These are phyloP conservation scores for Fraxinus albicans DNA, from an alignment of 305 asterid species.

Conservation along the genomic window DNA sequence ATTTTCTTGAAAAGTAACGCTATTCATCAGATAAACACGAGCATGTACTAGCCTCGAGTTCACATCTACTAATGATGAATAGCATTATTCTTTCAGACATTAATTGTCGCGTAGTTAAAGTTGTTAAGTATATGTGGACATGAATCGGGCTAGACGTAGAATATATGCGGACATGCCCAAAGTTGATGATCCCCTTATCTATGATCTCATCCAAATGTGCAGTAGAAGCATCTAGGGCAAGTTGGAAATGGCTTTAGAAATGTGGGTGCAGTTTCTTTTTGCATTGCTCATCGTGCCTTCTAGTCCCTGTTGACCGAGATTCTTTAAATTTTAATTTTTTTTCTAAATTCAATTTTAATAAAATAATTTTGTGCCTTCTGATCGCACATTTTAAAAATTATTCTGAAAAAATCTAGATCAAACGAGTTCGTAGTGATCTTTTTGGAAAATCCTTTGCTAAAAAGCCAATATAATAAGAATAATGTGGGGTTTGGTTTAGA, in stretches of 20 bases:
- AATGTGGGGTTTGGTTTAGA: neutral
- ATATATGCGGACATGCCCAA: neutral
- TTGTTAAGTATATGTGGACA: neutral
- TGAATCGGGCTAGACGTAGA: neutral
- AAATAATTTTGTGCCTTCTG: neutral
- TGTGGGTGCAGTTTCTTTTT: slow-evolving; percentile 31
- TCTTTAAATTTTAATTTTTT: neutral
- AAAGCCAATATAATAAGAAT: neutral
- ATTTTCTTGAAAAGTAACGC: neutral
- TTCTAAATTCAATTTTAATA: too few species aligned
- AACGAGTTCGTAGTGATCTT: too few species aligned
- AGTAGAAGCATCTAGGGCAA: slow-evolving; percentile 35
- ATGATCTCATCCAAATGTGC: slow-evolving; percentile 9
- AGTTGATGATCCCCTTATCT: neutral
- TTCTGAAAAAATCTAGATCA: too few species aligned
- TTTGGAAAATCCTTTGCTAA: neutral
- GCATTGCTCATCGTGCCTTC: neutral
- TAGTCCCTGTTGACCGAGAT: neutral
- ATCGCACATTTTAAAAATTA: neutral
- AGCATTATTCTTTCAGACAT: neutral
- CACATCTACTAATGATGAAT: neutral
- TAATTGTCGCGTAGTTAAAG: neutral
- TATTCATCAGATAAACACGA: neutral
- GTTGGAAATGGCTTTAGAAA: slow-evolving; percentile 38
- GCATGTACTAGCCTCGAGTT: neutral